phyloP scores from a whole-genome alignment of 139 green algal genomes.

The Pleodorina starrii region DNA sequence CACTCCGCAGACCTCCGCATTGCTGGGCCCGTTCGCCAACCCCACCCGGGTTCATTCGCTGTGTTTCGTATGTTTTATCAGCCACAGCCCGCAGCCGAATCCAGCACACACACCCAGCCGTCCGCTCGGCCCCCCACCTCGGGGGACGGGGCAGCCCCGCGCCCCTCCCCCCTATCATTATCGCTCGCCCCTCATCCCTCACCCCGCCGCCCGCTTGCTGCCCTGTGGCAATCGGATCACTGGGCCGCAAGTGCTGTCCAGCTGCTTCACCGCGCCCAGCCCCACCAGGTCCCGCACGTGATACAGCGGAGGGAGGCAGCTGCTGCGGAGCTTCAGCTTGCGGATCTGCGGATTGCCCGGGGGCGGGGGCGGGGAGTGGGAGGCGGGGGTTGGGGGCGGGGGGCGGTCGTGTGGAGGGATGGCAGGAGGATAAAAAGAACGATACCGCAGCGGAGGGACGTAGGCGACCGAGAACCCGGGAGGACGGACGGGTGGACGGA shows the following conservation, averaged over 20 bases:
- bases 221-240: conserved; percentile 1
- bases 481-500: no score
- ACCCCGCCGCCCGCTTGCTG: no score
- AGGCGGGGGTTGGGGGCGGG: no score
- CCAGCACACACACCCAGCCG: neutral
- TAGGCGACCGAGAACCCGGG: no score
- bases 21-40: no score
- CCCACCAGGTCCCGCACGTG: conserved; percentile 23
- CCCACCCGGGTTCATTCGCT: no score
- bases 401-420: no score
- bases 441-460: no score
- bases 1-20: no score
- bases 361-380: no score
- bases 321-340: conserved; percentile 18
- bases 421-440: no score
- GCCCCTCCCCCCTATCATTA: neutral
- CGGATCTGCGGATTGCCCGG: conserved; percentile 3
- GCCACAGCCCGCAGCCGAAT: neutral
- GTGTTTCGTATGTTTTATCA: no score
- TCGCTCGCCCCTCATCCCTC: neutral
- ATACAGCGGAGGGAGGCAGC: conserved; percentile 1
- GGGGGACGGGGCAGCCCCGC: neutral
- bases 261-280: neutral
- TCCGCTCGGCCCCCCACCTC: neutral
- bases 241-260: neutral